Evolutionary conservation across 1,284 basidiomycete genomes (phyloP).

Genomic region (Agaricales sp.): DNA sequence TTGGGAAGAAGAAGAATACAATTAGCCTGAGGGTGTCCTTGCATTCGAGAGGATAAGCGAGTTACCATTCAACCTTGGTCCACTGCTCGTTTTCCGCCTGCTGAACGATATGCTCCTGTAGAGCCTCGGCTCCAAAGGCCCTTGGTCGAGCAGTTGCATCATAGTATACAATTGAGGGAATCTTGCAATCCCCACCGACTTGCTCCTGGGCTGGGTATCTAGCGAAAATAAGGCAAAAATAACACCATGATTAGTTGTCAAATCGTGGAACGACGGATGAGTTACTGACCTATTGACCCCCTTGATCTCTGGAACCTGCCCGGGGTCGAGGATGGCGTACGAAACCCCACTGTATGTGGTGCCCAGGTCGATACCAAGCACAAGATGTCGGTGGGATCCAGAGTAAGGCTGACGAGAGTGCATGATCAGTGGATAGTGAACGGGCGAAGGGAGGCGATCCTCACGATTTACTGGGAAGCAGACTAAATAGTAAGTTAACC

Average conservation of each 20-base stretch:
- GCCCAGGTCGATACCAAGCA: slow-evolving; percentile 36
- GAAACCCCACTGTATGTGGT: slow-evolving; percentile 37
- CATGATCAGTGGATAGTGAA: slow-evolving; percentile 13
- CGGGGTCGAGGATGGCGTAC: slow-evolving; percentile 34
- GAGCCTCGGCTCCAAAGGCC: slow-evolving; percentile 43
- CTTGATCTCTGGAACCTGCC: too few relatives aligned
- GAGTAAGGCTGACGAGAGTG: slow-evolving; percentile 21
- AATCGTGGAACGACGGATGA: slow-evolving; percentile 13
- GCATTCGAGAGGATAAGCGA: not conserved
- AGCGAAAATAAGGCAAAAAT: slow-evolving; percentile 8
- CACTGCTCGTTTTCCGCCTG: slow-evolving; percentile 35
- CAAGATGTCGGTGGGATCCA: slow-evolving; percentile 25
- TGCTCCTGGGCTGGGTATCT: slow-evolving; percentile 34
- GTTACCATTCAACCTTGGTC: slow-evolving; percentile 41
- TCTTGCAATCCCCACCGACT: slow-evolving; percentile 35
- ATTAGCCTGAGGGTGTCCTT: too few relatives aligned
- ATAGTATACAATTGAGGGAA: slow-evolving; percentile 48
- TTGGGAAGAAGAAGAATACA: slow-evolving; percentile 12
- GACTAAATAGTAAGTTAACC: not conserved
- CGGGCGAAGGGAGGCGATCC: not conserved
- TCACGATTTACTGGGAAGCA: not conserved
- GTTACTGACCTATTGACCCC: slow-evolving; percentile 31
- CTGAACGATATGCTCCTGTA: slow-evolving; percentile 28
- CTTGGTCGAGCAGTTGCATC: slow-evolving; percentile 30
- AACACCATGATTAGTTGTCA: slow-evolving; percentile 17